Percentiles rank a stretch among this genome's conserved stretches.
These are phyloP conservation scores for Marasmius fiardii DNA, from an alignment of 1,284 basidiomycete species.

Conservation along the genomic window DNA sequence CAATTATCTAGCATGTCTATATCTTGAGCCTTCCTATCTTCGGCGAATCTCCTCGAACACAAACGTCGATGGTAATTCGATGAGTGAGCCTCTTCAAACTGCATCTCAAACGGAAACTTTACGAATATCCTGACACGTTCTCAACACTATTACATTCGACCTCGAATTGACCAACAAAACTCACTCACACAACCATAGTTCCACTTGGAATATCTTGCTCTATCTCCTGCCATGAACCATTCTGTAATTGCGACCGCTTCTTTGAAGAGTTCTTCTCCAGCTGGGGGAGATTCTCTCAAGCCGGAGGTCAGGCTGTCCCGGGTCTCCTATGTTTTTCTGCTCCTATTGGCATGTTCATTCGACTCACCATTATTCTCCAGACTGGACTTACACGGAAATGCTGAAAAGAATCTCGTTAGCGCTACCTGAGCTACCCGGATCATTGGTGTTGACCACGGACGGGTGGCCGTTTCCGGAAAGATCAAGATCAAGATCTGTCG, in stretches of 20 bases:
- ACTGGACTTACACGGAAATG: constrained; percentile 19
- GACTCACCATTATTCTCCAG: constrained; percentile 5
- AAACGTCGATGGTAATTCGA: no score
- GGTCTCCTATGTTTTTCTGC: neutral
- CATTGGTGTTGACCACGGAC: constrained; percentile 16
- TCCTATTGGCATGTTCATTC: no score
- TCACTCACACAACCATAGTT: no score
- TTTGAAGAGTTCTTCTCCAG: constrained; percentile 16
- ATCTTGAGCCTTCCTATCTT: no score
- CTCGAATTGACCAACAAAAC: no score
- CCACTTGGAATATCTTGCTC: no score
- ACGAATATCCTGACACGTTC: no score
- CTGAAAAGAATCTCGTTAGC: constrained; percentile 14
- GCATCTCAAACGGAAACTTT: no score
- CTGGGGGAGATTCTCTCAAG: neutral
- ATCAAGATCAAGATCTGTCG: constrained; percentile 15
- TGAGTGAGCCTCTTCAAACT: no score
- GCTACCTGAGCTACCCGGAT: constrained; percentile 15
- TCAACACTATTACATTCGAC: no score
- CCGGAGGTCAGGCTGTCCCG: neutral
- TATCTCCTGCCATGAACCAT: constrained; percentile 21
- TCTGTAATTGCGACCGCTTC: constrained; percentile 20
- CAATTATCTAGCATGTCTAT: no score
- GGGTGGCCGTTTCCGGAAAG: constrained; percentile 16
- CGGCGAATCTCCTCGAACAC: no score